Conservation (phyloP, 306 rosid genomes). For the Citrullus mucosospermus region DNA sequence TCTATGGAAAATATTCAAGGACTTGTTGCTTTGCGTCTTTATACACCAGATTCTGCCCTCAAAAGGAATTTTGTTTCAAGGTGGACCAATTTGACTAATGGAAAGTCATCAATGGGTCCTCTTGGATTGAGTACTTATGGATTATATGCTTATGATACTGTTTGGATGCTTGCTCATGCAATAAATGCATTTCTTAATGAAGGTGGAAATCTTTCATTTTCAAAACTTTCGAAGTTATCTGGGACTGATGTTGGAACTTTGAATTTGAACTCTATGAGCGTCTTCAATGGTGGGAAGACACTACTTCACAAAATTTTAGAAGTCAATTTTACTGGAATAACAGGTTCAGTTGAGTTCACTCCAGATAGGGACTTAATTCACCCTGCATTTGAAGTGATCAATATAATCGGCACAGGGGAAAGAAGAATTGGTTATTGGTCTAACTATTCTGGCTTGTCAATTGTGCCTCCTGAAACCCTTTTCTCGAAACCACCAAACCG, state of each 20-base stretch:
- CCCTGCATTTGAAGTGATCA: conserved; percentile 74
- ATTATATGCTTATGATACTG: conserved; percentile 80
- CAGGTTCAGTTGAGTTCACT: conserved; percentile 53
- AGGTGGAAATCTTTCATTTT: conserved; percentile 57
- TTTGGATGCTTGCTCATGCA: conserved; percentile 71
- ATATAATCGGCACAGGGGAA: conserved; percentile 55
- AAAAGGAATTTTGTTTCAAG: conserved; percentile 54
- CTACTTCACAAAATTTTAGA: conserved; percentile 37
- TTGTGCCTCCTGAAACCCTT: conserved; percentile 44
- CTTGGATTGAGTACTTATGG: conserved; percentile 43
- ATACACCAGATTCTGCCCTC: conserved; percentile 56
- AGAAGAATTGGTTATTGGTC: conserved; percentile 88
- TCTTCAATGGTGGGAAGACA: conserved; percentile 51
- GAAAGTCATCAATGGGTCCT: conserved; percentile 9
- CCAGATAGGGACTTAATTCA: conserved; percentile 37
- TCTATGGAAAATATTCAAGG: conserved; percentile 53
- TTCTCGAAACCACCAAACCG: conserved; percentile 40
- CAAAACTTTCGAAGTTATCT: conserved; percentile 45
- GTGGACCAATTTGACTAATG: conserved; percentile 69
- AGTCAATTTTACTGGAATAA: conserved; percentile 61
- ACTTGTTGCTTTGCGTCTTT: conserved; percentile 47
- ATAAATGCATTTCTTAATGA: conserved; percentile 59
- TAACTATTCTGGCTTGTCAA: conserved; percentile 67
- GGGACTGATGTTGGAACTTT: conserved; percentile 18
- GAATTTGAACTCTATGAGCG: conserved; percentile 54